phyloP scores from a whole-genome alignment of 2,329 filamentous ascomycete genomes.

The Epichloe glyceriae region DNA sequence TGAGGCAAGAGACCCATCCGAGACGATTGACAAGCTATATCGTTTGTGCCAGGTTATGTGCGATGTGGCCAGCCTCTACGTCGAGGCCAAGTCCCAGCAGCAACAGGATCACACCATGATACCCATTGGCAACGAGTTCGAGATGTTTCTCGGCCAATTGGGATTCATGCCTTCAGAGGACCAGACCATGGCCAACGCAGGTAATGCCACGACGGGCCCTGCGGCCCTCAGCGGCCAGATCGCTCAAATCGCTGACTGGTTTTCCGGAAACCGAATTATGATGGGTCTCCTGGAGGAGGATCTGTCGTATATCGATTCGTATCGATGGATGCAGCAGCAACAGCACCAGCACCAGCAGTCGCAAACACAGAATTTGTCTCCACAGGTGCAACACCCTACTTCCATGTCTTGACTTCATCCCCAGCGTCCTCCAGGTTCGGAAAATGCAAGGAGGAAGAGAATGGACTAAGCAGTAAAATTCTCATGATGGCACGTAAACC shows the following conservation, averaged over 20 bases:
- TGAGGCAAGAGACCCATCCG: constrained; percentile 36
- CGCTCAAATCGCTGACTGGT: constrained; percentile 51
- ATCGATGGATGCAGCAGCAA: constrained; percentile 19
- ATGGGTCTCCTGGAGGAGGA: constrained; percentile 53
- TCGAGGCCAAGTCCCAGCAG: constrained; percentile 43
- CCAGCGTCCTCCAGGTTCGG: not conserved
- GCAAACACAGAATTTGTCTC: not conserved
- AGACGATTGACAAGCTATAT: constrained; percentile 46
- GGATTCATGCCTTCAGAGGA: constrained; percentile 40
- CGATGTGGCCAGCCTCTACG: constrained; percentile 47
- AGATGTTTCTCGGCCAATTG: constrained; percentile 50
- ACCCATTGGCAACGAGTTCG: constrained; percentile 45
- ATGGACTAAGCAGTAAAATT: not conserved
- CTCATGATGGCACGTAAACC: not conserved
- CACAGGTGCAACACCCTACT: not conserved
- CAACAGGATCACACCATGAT: constrained; percentile 31
- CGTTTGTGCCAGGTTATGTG: constrained; percentile 49
- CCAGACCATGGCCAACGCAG: constrained; percentile 14
- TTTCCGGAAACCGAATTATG: constrained; percentile 51
- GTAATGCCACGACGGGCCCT: constrained; percentile 7
- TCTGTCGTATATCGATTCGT: constrained; percentile 30
- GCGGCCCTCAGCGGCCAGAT: constrained; percentile 17
- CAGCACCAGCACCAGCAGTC: constrained; percentile 2
- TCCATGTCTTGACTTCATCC: not conserved
- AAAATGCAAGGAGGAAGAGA: not conserved